These are phyloP conservation scores for Colletotrichum sp. DNA, from an alignment of 2,329 filamentous ascomycete species.

Conservation along the genomic window DNA sequence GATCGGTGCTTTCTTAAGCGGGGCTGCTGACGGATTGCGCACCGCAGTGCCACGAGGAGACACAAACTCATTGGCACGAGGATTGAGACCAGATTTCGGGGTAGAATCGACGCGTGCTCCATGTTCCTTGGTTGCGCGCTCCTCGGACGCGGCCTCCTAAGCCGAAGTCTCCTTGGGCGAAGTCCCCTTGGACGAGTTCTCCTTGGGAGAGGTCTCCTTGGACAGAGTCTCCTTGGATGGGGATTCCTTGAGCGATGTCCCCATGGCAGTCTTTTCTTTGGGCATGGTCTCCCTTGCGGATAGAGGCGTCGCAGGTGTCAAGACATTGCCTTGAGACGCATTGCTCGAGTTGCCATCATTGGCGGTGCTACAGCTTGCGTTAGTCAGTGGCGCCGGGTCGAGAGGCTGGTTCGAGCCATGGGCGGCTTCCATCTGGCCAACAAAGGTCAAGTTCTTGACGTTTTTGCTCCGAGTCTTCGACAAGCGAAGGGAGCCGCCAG, in stretches of 20 bases:
- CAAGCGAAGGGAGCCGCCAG: constrained; percentile 38
- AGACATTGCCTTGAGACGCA: neutral
- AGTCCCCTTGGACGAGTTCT: neutral
- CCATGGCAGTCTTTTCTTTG: neutral
- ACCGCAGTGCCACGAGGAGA: neutral
- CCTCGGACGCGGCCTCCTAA: neutral
- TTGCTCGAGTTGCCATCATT: neutral
- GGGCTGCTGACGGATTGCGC: neutral
- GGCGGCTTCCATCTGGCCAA: neutral
- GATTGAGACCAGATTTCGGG: neutral
- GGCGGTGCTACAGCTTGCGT: neutral
- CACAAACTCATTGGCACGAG: constrained; percentile 2
- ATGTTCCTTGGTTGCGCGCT: neutral
- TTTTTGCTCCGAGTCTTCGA: constrained; percentile 32
- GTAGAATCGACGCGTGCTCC: neutral
- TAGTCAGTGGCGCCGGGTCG: neutral
- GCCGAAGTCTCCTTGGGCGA: neutral
- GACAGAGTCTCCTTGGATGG: neutral
- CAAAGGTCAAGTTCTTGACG: neutral
- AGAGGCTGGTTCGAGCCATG: neutral
- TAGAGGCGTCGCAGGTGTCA: neutral
- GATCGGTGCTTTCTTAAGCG: constrained; percentile 1
- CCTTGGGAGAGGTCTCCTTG: neutral
- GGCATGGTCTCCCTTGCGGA: neutral
- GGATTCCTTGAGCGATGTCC: too few species aligned